A percentile compares a stretch with the other conserved stretches of the same genome.
These are phyloP conservation scores for Chlorella sp. DNA, from an alignment of 139 green algal genomes.

Conservation along the genomic window DNA sequence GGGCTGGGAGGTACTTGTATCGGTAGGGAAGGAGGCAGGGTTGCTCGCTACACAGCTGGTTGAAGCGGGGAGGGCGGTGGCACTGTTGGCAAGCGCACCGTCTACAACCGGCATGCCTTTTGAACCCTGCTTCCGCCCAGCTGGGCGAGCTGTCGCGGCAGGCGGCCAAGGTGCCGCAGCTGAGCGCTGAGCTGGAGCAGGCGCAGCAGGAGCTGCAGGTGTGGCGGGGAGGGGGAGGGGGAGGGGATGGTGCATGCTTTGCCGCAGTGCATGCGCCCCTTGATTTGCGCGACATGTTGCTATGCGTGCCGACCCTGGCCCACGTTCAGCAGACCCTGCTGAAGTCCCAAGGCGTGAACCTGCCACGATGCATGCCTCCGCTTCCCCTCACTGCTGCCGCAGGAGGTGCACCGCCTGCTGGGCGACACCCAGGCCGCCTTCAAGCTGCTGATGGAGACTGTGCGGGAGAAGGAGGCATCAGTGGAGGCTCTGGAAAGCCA, in stretches of 20 bases:
- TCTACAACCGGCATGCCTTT: no score
- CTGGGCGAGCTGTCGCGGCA: conserved; percentile 10
- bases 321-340: no score
- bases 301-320: no score
- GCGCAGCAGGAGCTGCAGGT: conserved; percentile 17
- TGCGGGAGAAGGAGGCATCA: conserved; percentile 18
- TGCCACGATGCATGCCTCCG: no score
- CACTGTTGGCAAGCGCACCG: no score
- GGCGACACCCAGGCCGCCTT: conserved; percentile 16
- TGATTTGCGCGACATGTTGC: no score
- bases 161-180: conserved; percentile 9
- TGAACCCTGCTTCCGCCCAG: neutral
- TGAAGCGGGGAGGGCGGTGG: no score
- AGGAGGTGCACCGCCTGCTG: conserved; percentile 20
- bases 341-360: no score
- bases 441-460: conserved; percentile 30
- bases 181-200: conserved; percentile 2
- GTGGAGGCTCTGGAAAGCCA: conserved; percentile 10
- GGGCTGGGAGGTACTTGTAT: no score
- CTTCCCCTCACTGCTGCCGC: neutral
- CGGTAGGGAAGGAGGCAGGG: no score
- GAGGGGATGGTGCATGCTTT: neutral
- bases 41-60: no score
- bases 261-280: neutral
- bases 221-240: neutral